Conservation (phyloP, 768 basidiomycete genomes). For the Stropharia rugosoannulata region DNA sequence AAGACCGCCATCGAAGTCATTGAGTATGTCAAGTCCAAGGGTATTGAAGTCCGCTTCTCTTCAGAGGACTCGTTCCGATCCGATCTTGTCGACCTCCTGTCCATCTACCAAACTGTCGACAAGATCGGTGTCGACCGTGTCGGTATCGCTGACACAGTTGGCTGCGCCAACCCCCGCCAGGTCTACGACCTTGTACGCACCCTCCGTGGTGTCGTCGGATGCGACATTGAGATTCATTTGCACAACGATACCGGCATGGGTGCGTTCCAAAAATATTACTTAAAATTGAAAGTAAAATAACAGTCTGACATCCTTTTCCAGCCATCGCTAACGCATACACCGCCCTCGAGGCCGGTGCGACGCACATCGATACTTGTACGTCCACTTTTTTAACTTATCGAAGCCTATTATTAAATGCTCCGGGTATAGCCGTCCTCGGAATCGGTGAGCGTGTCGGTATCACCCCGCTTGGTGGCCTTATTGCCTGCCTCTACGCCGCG, state of each 20-base stretch:
- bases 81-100: conserved; percentile 96
- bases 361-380: conserved; percentile 96
- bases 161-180: conserved; percentile 97
- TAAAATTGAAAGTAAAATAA: not conserved
- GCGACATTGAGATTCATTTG: conserved; percentile 97
- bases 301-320: conserved; percentile 1
- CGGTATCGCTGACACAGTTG: conserved; percentile 98
- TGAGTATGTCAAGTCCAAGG: conserved; percentile 99
- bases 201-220: conserved; percentile 91
- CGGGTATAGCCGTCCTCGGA: conserved; percentile 78
- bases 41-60: conserved; percentile 98
- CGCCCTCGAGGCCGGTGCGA: conserved; percentile 97
- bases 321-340: conserved; percentile 99
- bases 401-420: not conserved
- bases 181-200: conserved; percentile 98
- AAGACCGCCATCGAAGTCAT: conserved; percentile 99
- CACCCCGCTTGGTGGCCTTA: conserved; percentile 94
- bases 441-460: conserved; percentile 99
- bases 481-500: conserved; percentile 95
- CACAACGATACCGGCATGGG: conserved; percentile 99
- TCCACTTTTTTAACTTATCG: conserved; percentile 1
- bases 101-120: conserved; percentile 99
- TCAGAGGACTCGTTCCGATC: conserved; percentile 99
- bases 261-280: conserved; percentile 29
- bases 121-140: conserved; percentile 99